Base-by-base conservation (phyloP, 2,329 filamentous ascomycete genomes). In the Myriangium duriaei region DNA sequence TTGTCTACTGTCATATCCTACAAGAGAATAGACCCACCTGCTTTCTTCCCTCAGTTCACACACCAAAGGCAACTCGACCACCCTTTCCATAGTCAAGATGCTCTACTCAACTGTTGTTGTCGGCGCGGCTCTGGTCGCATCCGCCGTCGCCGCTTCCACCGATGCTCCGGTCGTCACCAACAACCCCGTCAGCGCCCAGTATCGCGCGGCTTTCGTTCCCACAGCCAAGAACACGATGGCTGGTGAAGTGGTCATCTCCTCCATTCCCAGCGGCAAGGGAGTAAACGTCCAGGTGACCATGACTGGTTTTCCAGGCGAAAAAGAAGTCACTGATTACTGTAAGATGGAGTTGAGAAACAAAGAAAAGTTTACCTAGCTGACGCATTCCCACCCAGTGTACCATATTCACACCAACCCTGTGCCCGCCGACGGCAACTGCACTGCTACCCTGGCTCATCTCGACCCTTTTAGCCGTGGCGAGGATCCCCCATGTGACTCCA, bases 331-430 rank as follows among this genome's bases (percentile, higher is more conserved):
- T 26, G 21, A 26, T n/a, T 26, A 26, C 21, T 26, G 21, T 26
- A n/a, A 26, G 21, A 7, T n/a, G n/a, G n/a, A n/a, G n/a, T n/a
- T n/a, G n/a, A n/a, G n/a, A n/a, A n/a, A n/a, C n/a, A n/a, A n/a
- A n/a, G n/a, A n/a, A n/a, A n/a, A n/a, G n/a, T n/a, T n/a, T n/a
- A n/a, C n/a, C n/a, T n/a, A n/a, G n/a, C n/a, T n/a, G n/a, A n/a
- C n/a, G n/a, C n/a, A n/a, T n/a, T n/a, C n/a, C 30, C 30, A 4
- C 34, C 24, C 34, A 57, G 55, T 65, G 42, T 87, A 85, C 62
- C 81, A 87, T 55, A 63, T 88, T 47, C 82, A 88, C 58, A 71
- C 68, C 36, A 50, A 63, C 12, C 73, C 75, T 6, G 76, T 85
- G 9, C 71, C 76, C 4, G 56, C 54, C 15, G 61, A 75, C 45